Evolutionary conservation across 1,284 basidiomycete genomes (phyloP), one percentile per base, ranked within the genome.

Genomic region (Austroboletus niveus): DNA sequence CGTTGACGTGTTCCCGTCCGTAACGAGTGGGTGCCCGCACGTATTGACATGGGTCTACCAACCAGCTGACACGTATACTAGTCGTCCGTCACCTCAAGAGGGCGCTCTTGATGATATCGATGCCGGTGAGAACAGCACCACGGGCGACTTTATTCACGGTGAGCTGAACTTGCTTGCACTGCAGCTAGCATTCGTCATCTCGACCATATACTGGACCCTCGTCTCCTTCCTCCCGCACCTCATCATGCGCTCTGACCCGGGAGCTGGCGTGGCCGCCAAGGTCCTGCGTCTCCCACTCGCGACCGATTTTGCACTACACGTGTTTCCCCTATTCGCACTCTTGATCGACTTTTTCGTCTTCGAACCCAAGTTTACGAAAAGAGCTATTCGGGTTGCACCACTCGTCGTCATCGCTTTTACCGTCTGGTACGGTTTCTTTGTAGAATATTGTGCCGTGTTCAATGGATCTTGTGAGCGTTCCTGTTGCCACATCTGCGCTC

Each of bases 181-280:
- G 4, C 42, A 87, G 84, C 63, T 89, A 30, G 77, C 81, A 17
- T 75, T 87, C 39, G 80, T 88, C 54, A 79, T 93, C 45, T 80
- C 87, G 3, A 69, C 73, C 30, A 84, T 92, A 51, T 92, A 92
- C 70, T 89, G 87, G 87, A 68, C 77, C 1, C 72, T 90, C 15
- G 53, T 87, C 17, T 48, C 79, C 12, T 60, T 77, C 44, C 68
- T 75, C 44, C 85, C 87, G 0, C 52, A 69, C 12, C 71, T 87
- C 24, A 84, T 89, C 49, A 52, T 86, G 0, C 68, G 49, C 12
- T 1, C 61, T 60, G 60, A 56, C 20, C 58, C 61, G 6, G 70
- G 77, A 1, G 72, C 75, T 1, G 54, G 51, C 68, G 73, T 30
- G 22, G 5, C 24, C 14, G 45, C 41, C 8, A 42, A 5, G 10